Evolutionary conservation across 2,329 filamentous ascomycete genomes (phyloP), one percentile per base, ranked within the genome.

Genomic region (Nakataea oryzae): DNA sequence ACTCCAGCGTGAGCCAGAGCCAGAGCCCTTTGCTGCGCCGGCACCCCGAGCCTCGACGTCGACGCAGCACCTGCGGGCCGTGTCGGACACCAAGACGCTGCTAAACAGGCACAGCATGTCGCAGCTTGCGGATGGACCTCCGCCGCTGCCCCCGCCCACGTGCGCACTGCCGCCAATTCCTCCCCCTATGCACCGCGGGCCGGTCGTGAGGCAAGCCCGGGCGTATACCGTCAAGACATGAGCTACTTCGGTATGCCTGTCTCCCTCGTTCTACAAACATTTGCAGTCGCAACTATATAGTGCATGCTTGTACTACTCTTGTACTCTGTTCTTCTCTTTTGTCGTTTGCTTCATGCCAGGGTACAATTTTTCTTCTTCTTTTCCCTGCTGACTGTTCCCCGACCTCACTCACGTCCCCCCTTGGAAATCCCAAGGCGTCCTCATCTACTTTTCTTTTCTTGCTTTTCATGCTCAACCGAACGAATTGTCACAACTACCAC

Each of bases 121-220:
- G 7, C 79, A 82, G 29, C 72, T 83, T 50, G 72, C 71, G 1
- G 76, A 79, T 14, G 79, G 79, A 1, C 81, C 81, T 32, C 82
- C 82, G 1, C 81, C 78, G 21, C 79, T 75, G 17, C 82, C 82
- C 8, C 82, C 82, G 6, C 82, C 82, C 28, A 83, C 74, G 13
- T 78, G 78, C 65, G 81, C 82, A 17, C 74, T 85, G 27, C 82
- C 82, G 24, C 82, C 82, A 0, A 75, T 84, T 54, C 81, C 81
- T 5, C 71, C 68, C 56, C n/a, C n/a, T n/a, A 11, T 28, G n/a
- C 58, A 50, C 21, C 41, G 41, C 21, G 41, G 41, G 17, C 21
- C 41, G 41, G 21, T n/a, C 24, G 21, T 50, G 17, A n/a, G 41
- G 41, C 41, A 50, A 50, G 11, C 41, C 17, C 41, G 41, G 24